A percentile compares a stretch with the other conserved stretches of the same genome.
Conservation (phyloP, 495 filamentous ascomycete genomes). For the Letharia columbiana region DNA sequence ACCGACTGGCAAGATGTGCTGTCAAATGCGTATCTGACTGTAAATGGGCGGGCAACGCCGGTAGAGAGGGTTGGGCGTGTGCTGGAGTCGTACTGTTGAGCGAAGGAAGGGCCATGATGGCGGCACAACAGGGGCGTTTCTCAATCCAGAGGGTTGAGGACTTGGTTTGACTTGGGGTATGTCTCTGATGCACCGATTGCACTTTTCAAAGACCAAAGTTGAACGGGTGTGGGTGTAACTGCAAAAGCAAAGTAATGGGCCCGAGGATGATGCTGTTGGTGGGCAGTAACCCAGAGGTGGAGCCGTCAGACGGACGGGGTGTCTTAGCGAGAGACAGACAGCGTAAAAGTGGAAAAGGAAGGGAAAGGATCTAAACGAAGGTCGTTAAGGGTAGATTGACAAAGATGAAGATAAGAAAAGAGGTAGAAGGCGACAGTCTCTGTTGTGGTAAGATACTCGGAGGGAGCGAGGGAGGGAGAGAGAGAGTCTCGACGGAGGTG, state of each 20-base stretch:
- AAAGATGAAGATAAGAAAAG: not conserved
- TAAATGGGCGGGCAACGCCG: slow-evolving; percentile 77
- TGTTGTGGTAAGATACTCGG: not conserved
- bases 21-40: slow-evolving; percentile 96
- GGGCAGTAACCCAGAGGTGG: not conserved
- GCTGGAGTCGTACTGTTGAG: slow-evolving; percentile 39
- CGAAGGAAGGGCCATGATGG: slow-evolving; percentile 29
- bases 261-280: not conserved
- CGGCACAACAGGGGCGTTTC: not conserved
- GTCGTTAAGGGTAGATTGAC: not conserved
- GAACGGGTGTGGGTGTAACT: not conserved
- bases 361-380: not conserved
- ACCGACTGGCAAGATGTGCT: slow-evolving; percentile 87
- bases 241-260: not conserved
- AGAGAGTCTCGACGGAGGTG: not conserved
- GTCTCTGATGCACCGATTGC: not conserved
- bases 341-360: not conserved
- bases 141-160: not conserved
- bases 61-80: slow-evolving; percentile 83
- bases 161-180: not conserved
- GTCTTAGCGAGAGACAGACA: slow-evolving; percentile 8
- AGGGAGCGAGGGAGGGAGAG: no score
- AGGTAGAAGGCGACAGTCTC: not conserved
- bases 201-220: not conserved
- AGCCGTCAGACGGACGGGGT: not conserved